Evolutionary conservation across 805 yeast species (phyloP).

Genomic region (Candida dajiaensis): DNA sequence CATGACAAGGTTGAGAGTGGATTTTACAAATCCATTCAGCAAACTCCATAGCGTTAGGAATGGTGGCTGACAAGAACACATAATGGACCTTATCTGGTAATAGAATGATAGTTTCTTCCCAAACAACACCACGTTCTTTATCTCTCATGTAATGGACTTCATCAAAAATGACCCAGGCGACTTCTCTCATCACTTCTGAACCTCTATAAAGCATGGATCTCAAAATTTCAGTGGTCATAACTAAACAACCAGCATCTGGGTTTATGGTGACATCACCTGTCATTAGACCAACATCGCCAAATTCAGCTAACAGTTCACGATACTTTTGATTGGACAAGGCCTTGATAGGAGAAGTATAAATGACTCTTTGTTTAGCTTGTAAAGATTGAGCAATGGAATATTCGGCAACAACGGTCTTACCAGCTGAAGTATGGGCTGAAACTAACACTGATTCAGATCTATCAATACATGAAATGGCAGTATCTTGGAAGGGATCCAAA

Average conservation of each 20-base stretch:
- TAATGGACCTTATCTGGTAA: slow-evolving; percentile 95
- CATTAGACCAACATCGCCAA: slow-evolving; percentile 94
- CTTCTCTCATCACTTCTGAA: slow-evolving; percentile 97
- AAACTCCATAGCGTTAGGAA: slow-evolving; percentile 97
- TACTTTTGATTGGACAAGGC: slow-evolving; percentile 88
- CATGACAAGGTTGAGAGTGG: slow-evolving; percentile 96
- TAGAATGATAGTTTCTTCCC: slow-evolving; percentile 97
- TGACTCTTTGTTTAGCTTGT: slow-evolving; percentile 92
- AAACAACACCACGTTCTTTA: slow-evolving; percentile 95
- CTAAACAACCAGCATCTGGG: slow-evolving; percentile 96
- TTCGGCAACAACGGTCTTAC: slow-evolving; percentile 97
- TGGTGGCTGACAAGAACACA: slow-evolving; percentile 91
- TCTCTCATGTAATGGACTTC: slow-evolving; percentile 99
- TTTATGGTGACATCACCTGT: slow-evolving; percentile 99
- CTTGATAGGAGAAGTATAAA: slow-evolving; percentile 92
- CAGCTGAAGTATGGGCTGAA: slow-evolving; percentile 98
- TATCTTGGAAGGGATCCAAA: slow-evolving; percentile 96
- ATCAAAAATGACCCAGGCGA: slow-evolving; percentile 97
- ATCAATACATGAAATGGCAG: slow-evolving; percentile 93
- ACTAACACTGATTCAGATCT: slow-evolving; percentile 91
- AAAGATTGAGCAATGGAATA: slow-evolving; percentile 94
- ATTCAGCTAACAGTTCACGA: slow-evolving; percentile 84
- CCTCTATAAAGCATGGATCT: slow-evolving; percentile 97
- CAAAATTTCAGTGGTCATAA: slow-evolving; percentile 98
- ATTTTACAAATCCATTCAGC: slow-evolving; percentile 98